Conservation (phyloP, 257 asterid genomes). For the Coffea canephora region DNA sequence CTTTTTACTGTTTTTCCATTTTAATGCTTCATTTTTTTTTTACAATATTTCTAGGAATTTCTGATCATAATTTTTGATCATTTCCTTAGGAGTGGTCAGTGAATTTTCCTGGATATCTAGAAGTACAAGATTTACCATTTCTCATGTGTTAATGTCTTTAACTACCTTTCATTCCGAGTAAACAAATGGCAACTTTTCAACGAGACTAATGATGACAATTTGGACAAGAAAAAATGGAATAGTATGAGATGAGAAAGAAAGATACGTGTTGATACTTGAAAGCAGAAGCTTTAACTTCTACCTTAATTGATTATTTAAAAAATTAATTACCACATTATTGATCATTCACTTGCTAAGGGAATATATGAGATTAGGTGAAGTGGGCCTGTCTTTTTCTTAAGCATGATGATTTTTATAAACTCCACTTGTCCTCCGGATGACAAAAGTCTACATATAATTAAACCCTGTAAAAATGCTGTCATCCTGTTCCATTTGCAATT, state of each 20-base stretch:
- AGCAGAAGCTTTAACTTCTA: background rate
- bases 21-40: background rate
- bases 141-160: background rate
- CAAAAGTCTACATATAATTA: slow-evolving; percentile 6
- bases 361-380: slow-evolving; percentile 32
- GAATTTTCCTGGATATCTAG: background rate
- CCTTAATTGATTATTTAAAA: background rate
- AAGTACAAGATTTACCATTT: background rate
- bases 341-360: background rate
- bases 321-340: background rate
- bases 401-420: slow-evolving; percentile 17
- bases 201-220: background rate
- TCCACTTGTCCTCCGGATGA: slow-evolving; percentile 11
- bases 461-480: background rate
- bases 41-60: too few relatives aligned
- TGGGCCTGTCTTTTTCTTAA: slow-evolving; percentile 38
- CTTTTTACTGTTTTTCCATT: background rate
- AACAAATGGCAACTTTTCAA: background rate
- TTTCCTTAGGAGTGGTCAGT: background rate
- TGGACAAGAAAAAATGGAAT: background rate
- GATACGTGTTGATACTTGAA: background rate
- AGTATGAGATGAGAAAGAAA: slow-evolving; percentile 3
- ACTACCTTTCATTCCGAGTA: background rate
- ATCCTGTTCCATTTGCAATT: background rate
- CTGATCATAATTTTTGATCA: background rate